Base-by-base conservation (phyloP, 2,329 filamentous ascomycete species). In the Lithohypha guttulata region DNA sequence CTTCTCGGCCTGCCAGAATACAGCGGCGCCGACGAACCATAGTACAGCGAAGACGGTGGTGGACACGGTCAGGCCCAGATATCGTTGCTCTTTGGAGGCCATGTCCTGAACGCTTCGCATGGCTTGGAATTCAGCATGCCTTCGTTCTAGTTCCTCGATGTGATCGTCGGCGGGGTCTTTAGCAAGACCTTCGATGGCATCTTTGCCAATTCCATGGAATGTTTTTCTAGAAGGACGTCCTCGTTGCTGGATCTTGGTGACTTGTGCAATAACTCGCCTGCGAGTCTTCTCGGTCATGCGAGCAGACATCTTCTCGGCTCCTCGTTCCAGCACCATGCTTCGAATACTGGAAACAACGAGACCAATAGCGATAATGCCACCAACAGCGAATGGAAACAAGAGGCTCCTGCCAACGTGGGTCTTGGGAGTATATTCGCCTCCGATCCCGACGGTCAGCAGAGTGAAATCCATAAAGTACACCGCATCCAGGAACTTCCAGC, bases 401-500 rank as follows among this genome's bases (percentile, higher is more conserved):
- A 75, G 52, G 2, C 64, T 61, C 23, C 70, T 60, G 2, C 69
- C 70, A 2, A 66, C 51, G 42, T 68, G 63, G 0, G 69, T 73
- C 13, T 51, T 54, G 1, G 71, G 71, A 2, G 62, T 58, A 43
- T 64, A 69, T 41, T 68, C 60, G 9, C 71, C 71, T n/a, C n/a
- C n/a, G 10, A 74, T 58, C 3, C 71, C 71, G 4, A 75, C 62
- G 0, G 71, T 75, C 2, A 75, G 60, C 1, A 73, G 53, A 0
- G 71, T 75, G 31, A 71, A 70, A 45, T 74, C 65, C 2, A 70
- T 67, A 62, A 68, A 75, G 47, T 70, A 76, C 0, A 75, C 63
- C 1, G 65, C 64, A 46, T 74, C 68, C 1, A 74, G 55, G 44
- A 64, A 73, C 22, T 59, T 54, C 71, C 71, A 75, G 10, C 57